Conservation (phyloP, 73 alveolate genomes). For the Paramecium caudatum region DNA sequence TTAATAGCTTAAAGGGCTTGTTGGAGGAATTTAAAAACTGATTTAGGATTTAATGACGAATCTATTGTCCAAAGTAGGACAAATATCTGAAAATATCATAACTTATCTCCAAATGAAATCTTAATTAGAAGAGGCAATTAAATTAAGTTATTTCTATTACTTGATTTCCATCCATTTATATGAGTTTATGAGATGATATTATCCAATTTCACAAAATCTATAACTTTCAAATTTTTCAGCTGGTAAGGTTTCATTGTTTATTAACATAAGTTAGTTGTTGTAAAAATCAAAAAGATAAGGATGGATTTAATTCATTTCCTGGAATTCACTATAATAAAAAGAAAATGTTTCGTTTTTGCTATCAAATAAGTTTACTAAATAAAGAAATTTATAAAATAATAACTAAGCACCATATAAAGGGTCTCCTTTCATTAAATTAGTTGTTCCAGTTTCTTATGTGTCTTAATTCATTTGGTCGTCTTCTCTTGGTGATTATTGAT, state of each 20-base stretch:
- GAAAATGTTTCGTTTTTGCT: slow-evolving; percentile 15
- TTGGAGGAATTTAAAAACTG: background rate
- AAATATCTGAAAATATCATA: background rate
- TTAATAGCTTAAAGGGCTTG: background rate
- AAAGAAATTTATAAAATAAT: background rate
- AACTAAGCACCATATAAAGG: background rate
- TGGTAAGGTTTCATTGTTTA: background rate
- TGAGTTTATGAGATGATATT: background rate
- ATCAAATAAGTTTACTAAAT: background rate
- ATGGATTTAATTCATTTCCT: background rate
- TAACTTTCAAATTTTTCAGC: background rate
- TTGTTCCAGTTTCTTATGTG: background rate
- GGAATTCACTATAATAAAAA: background rate
- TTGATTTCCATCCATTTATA: slow-evolving; percentile 1
- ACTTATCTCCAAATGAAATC: background rate
- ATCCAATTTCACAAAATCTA: slow-evolving; percentile 7
- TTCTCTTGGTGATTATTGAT: slow-evolving; percentile 1
- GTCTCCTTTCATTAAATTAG: background rate
- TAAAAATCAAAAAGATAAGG: background rate
- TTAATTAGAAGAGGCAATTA: background rate
- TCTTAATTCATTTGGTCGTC: background rate
- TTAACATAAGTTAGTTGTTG: background rate
- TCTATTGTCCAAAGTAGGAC: background rate
- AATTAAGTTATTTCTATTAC: background rate
- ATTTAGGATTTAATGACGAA: background rate